Conservation (phyloP, 495 filamentous ascomycete species). For the Chaetomium tenue region DNA sequence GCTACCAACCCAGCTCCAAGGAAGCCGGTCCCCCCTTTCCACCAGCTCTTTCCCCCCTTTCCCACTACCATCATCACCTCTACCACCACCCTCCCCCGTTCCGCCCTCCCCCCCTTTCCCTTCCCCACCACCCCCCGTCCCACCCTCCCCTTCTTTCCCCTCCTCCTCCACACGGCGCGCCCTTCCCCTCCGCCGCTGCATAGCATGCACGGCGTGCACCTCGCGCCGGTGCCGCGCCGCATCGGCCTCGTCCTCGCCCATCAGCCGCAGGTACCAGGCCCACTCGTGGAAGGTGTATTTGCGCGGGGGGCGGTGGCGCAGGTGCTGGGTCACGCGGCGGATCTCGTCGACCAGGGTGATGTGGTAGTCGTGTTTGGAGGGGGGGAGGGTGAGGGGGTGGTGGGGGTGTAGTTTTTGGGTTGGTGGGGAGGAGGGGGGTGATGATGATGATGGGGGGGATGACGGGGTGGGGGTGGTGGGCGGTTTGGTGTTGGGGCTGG, state of each 20-base stretch:
- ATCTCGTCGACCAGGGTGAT: slow-evolving; percentile 67
- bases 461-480: slow-evolving; percentile 18
- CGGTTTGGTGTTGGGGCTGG: neutral
- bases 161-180: neutral
- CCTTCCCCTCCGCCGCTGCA: neutral
- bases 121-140: neutral
- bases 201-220: neutral
- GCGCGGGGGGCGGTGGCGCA: slow-evolving; percentile 57
- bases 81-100: neutral
- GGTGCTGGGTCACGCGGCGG: slow-evolving; percentile 61
- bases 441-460: too few relatives aligned
- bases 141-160: neutral
- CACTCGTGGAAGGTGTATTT: slow-evolving; percentile 79
- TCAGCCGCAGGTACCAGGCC: slow-evolving; percentile 72
- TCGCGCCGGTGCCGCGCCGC: slow-evolving; percentile 42
- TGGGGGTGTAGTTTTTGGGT: slow-evolving; percentile 32
- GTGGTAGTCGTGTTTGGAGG: slow-evolving; percentile 57
- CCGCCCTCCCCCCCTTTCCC: neutral
- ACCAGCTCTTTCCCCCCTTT: slow-evolving; percentile 23
- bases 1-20: slow-evolving; percentile 77
- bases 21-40: slow-evolving; percentile 12
- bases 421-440: too few relatives aligned
- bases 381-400: slow-evolving; percentile 31
- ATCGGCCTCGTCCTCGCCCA: slow-evolving; percentile 65
- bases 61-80: slow-evolving; percentile 11